Evolutionary conservation across 768 basidiomycete species (phyloP).

Genomic region (Agaricus blazei): DNA sequence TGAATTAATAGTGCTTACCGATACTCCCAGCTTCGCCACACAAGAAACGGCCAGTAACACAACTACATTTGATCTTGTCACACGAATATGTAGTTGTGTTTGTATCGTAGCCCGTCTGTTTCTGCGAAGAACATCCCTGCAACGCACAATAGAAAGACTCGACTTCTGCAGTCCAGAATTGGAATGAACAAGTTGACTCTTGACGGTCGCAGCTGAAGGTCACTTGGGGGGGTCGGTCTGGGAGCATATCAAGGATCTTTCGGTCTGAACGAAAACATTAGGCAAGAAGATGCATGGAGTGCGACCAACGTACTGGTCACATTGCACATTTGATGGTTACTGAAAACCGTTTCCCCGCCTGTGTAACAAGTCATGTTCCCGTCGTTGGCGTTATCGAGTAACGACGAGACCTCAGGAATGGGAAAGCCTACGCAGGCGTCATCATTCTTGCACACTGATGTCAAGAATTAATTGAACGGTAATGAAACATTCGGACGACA

Average conservation of each 20-base stretch:
- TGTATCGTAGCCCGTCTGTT: slow-evolving; percentile 45
- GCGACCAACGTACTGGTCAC: slow-evolving; percentile 76
- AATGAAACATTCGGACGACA: not conserved
- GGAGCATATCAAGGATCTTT: slow-evolving; percentile 91
- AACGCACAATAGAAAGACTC: slow-evolving; percentile 97
- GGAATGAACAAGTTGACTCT: slow-evolving; percentile 76
- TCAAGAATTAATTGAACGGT: not conserved
- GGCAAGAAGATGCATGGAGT: not conserved
- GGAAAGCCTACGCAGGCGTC: slow-evolving; percentile 78
- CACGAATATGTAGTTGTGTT: slow-evolving; percentile 81
- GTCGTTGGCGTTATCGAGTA: slow-evolving; percentile 11
- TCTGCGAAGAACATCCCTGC: slow-evolving; percentile 55
- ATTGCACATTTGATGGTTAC: slow-evolving; percentile 96
- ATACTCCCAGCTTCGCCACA: slow-evolving; percentile 95
- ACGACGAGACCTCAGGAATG: slow-evolving; percentile 29
- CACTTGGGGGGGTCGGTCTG: slow-evolving; percentile 87
- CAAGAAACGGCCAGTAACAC: slow-evolving; percentile 90
- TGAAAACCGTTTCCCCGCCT: slow-evolving; percentile 89
- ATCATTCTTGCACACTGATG: slow-evolving; percentile 80
- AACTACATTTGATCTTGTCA: slow-evolving; percentile 81
- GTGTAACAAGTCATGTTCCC: slow-evolving; percentile 85
- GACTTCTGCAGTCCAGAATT: slow-evolving; percentile 94
- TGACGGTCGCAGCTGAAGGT: slow-evolving; percentile 85
- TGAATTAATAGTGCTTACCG: slow-evolving; percentile 44
- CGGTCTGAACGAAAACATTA: slow-evolving; percentile 51